Percentiles rank a stretch among this genome's conserved stretches.
These are phyloP conservation scores for Eudorina sp. DNA, from an alignment of 139 green algal genomes.

Conservation along the genomic window DNA sequence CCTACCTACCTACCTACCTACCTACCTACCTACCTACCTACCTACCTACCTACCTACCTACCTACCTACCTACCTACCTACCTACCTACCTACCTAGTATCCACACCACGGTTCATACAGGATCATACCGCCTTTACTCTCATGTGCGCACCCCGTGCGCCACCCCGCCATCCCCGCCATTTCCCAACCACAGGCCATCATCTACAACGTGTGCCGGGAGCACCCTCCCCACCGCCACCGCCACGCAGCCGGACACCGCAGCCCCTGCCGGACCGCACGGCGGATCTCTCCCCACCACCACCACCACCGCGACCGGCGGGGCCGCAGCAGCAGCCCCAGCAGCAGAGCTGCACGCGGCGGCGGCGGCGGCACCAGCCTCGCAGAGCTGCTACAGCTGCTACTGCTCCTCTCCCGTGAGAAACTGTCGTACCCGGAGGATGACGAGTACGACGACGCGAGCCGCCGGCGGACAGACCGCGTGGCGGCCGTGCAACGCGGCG, in stretches of 20 bases:
- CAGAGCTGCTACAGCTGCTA: conserved; percentile 39
- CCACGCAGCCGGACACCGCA: neutral
- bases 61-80: too few species aligned
- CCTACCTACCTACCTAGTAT: too few species aligned
- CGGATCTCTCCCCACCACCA: neutral
- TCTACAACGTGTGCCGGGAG: conserved; percentile 31
- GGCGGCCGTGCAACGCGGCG: neutral
- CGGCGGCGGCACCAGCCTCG: neutral
- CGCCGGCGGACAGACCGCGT: neutral
- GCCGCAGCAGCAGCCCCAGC: neutral
- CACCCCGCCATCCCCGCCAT: too few species aligned
- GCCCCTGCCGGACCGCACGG: neutral
- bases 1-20: too few species aligned
- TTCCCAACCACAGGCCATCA: conserved; percentile 34
- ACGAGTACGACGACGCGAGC: neutral
- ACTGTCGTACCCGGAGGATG: neutral
- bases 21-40: too few species aligned
- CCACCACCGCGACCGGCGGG: neutral
- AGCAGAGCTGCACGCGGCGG: too few species aligned
- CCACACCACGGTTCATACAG: too few species aligned
- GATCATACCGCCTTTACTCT: too few species aligned
- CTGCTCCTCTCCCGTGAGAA: neutral
- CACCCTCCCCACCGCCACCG: neutral
- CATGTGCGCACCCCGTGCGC: too few species aligned
- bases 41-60: too few species aligned